phyloP scores from a whole-genome alignment of 139 green algal genomes.

The Pleodorina starrii region DNA sequence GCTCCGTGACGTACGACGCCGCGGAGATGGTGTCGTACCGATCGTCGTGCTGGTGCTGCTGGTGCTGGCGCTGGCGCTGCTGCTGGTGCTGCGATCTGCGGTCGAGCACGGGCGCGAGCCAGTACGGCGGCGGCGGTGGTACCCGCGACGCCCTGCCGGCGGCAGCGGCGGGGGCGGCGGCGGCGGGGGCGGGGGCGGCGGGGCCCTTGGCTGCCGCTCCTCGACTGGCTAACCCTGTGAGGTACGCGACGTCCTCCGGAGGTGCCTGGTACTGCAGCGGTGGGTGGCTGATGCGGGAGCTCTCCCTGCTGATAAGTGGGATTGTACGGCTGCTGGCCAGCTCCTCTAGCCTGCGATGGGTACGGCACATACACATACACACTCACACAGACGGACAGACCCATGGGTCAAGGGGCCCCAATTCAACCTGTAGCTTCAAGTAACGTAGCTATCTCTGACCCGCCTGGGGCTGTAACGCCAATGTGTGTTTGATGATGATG shows the following conservation, averaged over 20 bases:
- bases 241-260: too few relatives aligned
- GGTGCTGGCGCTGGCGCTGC: too few relatives aligned
- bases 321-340: not conserved
- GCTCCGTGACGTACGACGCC: conserved; percentile 4
- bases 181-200: not conserved
- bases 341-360: not conserved
- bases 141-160: too few relatives aligned
- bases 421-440: too few relatives aligned
- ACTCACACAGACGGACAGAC: too few relatives aligned
- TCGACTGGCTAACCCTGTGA: too few relatives aligned
- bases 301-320: not conserved
- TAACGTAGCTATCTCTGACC: too few relatives aligned
- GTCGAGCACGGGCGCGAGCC: not conserved
- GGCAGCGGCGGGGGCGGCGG: not conserved
- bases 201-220: not conserved
- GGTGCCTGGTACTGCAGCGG: not conserved
- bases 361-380: not conserved
- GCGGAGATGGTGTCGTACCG: not conserved
- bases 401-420: too few relatives aligned
- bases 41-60: too few relatives aligned
- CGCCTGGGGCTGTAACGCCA: too few relatives aligned
- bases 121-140: not conserved
- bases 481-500: too few relatives aligned
- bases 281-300: not conserved
- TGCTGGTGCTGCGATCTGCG: too few relatives aligned